Percentiles rank a stretch among this genome's conserved stretches.
These are phyloP conservation scores for Yamadazyma oceani DNA, from an alignment of 1,139 yeast species.

Conservation along the genomic window DNA sequence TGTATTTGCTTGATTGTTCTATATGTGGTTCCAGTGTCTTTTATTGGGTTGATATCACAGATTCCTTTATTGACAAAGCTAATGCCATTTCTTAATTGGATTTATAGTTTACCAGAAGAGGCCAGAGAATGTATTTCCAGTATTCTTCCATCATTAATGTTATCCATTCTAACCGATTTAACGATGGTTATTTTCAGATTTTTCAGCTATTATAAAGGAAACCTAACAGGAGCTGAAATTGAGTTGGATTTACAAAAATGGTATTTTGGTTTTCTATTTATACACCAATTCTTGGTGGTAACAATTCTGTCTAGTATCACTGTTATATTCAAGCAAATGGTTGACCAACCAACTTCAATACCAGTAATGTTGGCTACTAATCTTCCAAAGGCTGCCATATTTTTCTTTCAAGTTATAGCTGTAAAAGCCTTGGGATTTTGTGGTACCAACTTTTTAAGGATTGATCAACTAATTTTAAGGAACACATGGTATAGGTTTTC, in stretches of 20 bases:
- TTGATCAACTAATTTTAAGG: constrained; percentile 45
- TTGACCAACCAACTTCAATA: constrained; percentile 70
- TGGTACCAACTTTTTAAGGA: constrained; percentile 64
- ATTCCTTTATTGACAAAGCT: constrained; percentile 56
- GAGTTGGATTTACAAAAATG: constrained; percentile 65
- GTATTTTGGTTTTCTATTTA: constrained; percentile 69
- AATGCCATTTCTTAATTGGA: constrained; percentile 54
- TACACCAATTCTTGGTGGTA: constrained; percentile 81
- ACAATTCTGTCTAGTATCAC: constrained; percentile 82
- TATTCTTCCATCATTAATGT: constrained; percentile 59
- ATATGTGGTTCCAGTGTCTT: constrained; percentile 73
- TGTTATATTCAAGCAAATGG: constrained; percentile 60
- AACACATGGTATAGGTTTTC: constrained; percentile 34
- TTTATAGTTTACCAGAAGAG: constrained; percentile 53
- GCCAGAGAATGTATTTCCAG: constrained; percentile 54
- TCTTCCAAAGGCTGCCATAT: constrained; percentile 79
- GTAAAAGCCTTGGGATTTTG: constrained; percentile 72
- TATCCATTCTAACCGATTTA: constrained; percentile 56
- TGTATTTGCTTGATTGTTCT: constrained; percentile 50
- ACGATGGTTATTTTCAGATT: constrained; percentile 53
- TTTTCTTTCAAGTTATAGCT: constrained; percentile 72
- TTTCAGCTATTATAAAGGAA: constrained; percentile 51
- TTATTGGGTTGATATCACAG: constrained; percentile 66
- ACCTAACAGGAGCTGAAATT: constrained; percentile 52
- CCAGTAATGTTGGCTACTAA: constrained; percentile 72